Evolutionary conservation across 768 basidiomycete genomes (phyloP), one percentile per base, ranked within the genome.

Genomic region (Termitomyces sp.): DNA sequence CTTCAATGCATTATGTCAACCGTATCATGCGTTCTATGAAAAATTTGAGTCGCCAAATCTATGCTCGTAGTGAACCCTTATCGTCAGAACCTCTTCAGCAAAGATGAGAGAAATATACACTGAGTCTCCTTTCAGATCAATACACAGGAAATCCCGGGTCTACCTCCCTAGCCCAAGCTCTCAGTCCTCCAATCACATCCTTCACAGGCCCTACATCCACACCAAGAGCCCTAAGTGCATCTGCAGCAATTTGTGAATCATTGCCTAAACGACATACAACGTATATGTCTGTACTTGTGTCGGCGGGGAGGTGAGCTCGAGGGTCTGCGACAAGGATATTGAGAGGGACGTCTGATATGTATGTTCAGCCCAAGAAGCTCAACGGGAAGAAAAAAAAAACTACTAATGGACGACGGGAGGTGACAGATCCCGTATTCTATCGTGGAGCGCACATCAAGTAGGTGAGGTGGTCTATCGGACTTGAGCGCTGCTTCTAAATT

Each of bases 261-360:
- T 98, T 98, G 5, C 96, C 95, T 21, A 93, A 75, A 30, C 92
- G 80, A 70, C 95, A 98, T 27, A 97, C 70, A 17, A 97, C 73
- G 58, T 84, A 84, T 6, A 74, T 73, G 9, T 74, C 68, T 10
- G 61, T 67, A 19, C 58, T 52, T 27, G 57, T 47, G 40, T 65
- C 60, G 3, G 60, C 39, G 6, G 73, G 64, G n/a, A 84, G 49
- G 52, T 75, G 68, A 1, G 70, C 62, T n/a, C 67, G 59, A 0
- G 92, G 94, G 54, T 85, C 73, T 3, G 81, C 78, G 1, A 88
- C 73, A 3, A 95, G 73, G 41, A 80, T 74, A 21, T 75, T 72
- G 11, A 97, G 76, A 0, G 94, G 90, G 12, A 94, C 72, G 64
- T 90, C 95, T 47, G 27, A 21, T 25, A 28, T 45, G 25, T 49